These are phyloP conservation scores for Arabidopsis lyrata DNA, from an alignment of 441 rosid genomes.

Conservation along the genomic window DNA sequence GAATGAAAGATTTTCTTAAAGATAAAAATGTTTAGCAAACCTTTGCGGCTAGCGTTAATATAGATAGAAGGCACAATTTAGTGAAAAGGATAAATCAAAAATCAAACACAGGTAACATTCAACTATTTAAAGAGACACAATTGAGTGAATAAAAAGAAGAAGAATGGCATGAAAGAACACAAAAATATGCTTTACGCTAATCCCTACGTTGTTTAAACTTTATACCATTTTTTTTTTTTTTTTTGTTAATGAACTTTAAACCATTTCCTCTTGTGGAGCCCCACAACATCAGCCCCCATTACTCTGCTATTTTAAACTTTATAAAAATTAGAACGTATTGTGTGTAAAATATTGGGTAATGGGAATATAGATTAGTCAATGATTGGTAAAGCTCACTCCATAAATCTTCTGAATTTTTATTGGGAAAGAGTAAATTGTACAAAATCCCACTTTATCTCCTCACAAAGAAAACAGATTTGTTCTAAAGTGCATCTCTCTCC, in stretches of 20 bases:
- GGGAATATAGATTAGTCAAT: constrained; percentile 32
- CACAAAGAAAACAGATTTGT: constrained; percentile 55
- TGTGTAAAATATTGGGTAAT: too few relatives aligned
- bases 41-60: too few relatives aligned
- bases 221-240: constrained; percentile 2
- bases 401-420: constrained; percentile 17
- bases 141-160: neutral
- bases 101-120: constrained; percentile 1
- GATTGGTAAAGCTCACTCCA: constrained; percentile 29
- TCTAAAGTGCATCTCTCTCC: constrained; percentile 43
- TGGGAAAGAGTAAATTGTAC: constrained; percentile 28
- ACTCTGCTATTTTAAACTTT: too few relatives aligned
- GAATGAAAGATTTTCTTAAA: too few relatives aligned
- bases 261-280: constrained; percentile 20
- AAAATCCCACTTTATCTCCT: constrained; percentile 62
- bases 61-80: too few relatives aligned
- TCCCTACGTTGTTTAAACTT: constrained; percentile 45
- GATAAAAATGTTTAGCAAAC: too few relatives aligned
- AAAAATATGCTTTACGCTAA: constrained; percentile 40
- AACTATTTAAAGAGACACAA: neutral
- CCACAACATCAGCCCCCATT: constrained; percentile 21
- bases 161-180: constrained; percentile 28
- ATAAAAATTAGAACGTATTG: too few relatives aligned
- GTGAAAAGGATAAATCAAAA: too few relatives aligned
- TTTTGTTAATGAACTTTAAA: constrained; percentile 10